Percentiles rank a stretch among this genome's conserved stretches.
Evolutionary conservation across 2,329 filamentous ascomycete species (phyloP).

Genomic region (Domatiomyces catenatus): DNA sequence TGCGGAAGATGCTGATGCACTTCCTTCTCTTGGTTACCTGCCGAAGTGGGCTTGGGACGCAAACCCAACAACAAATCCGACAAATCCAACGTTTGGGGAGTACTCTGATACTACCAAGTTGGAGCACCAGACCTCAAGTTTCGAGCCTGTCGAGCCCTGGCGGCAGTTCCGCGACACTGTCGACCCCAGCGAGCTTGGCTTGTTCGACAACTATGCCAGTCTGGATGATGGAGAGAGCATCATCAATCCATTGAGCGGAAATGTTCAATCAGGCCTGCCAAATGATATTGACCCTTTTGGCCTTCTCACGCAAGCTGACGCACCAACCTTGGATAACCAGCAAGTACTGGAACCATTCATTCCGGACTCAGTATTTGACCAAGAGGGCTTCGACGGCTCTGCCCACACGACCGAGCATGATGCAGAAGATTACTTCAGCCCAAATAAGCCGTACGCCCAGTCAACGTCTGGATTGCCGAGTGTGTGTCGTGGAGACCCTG

Average conservation of each 20-base stretch:
- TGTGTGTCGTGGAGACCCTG: neutral
- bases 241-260: neutral
- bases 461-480: neutral
- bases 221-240: neutral
- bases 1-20: neutral
- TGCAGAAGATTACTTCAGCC: neutral
- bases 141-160: neutral
- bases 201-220: neutral
- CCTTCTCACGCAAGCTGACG: neutral
- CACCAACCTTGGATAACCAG: neutral
- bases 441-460: neutral
- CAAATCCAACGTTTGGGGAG: neutral
- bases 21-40: neutral
- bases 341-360: neutral
- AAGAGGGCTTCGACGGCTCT: neutral
- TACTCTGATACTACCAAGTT: neutral
- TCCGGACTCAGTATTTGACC: neutral
- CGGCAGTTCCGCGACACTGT: neutral
- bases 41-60: neutral
- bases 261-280: neutral
- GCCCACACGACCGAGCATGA: neutral
- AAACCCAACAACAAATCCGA: neutral
- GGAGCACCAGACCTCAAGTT: neutral
- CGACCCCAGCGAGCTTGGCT: neutral
- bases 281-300: neutral